Evolutionary conservation across 176 grass and related monocot species (phyloP), one percentile per base, ranked within the genome.

Genomic region (Musa beccarii): DNA sequence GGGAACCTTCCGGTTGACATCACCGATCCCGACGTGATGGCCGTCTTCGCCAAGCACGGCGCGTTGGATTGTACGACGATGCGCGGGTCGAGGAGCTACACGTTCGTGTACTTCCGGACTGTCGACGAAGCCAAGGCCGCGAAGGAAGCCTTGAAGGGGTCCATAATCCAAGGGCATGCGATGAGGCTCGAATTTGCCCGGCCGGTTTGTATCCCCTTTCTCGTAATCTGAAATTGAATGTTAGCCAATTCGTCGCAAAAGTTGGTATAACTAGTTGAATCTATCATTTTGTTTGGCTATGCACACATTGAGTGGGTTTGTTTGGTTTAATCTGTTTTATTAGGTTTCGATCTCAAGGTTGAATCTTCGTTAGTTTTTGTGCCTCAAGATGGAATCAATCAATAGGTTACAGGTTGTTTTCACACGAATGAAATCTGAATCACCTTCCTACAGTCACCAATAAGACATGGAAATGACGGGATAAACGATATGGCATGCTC

Each of bases 51-150:
- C 1, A 79, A 77, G 34, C 80, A 85, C 79, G 84, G 84, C 54
- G 95, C 86, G 5, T 86, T 98, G 56, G 90, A 98, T 83, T 98
- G 84, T 81, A 70, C 74, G 62, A 68, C 86, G 20, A 83, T 79
- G 19, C 84, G 80, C 21, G 86, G 85, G 11, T 66, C 84, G 28
- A 86, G 95, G 55, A 85, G 83, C 80, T 94, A 98, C 83, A 71
- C 95, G 11, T 98, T 98, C 78, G 62, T 89, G 29, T 84, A 93
- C n/a, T 98, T 94, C 81, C 95, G 84, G 54, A 24, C 52, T 74
- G 69, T 76, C 0, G 64, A 77, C 1, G 74, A 83, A 57, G 91
- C 90, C 34, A 87, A 85, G 70, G 74, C 80, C 9, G 86, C 95
- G 52, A 78, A 89, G 68, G 75, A 72, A 10, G 84, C 88, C 10